These are phyloP conservation scores for Linum tenue DNA, from an alignment of 345 rosid species.

Conservation along the genomic window DNA sequence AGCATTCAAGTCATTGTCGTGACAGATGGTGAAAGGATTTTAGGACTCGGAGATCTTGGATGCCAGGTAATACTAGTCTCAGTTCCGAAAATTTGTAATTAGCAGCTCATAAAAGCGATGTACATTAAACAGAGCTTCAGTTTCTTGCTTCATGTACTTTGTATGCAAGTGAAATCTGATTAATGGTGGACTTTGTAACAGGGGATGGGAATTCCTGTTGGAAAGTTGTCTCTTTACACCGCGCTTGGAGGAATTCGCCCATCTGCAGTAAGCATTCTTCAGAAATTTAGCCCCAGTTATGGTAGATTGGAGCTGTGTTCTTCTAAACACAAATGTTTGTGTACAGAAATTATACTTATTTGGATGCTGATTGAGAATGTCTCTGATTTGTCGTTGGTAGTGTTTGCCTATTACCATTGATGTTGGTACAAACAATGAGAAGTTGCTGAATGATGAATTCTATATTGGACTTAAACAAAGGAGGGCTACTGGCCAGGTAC, in stretches of 20 bases:
- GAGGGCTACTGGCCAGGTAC: constrained; percentile 2
- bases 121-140: background rate
- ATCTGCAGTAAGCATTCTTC: background rate
- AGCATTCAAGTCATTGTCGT: constrained; percentile 3
- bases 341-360: background rate
- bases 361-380: background rate
- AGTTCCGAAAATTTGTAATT: background rate
- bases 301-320: background rate
- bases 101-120: background rate
- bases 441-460: constrained; percentile 4
- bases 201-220: constrained; percentile 7
- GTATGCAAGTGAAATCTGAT: background rate
- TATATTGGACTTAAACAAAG: constrained; percentile 1
- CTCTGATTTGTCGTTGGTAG: background rate
- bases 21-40: constrained; percentile 6
- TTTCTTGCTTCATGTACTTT: background rate
- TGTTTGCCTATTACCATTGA: constrained; percentile 4
- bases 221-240: constrained; percentile 1
- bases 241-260: constrained; percentile 7
- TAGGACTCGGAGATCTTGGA: constrained; percentile 2
- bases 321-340: background rate
- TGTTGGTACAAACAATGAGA: constrained; percentile 2
- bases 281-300: background rate
- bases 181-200: background rate
- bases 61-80: background rate